These are phyloP conservation scores for Neophaeococcomyces mojaviensis DNA, from an alignment of 2,329 filamentous ascomycete species.

Conservation along the genomic window DNA sequence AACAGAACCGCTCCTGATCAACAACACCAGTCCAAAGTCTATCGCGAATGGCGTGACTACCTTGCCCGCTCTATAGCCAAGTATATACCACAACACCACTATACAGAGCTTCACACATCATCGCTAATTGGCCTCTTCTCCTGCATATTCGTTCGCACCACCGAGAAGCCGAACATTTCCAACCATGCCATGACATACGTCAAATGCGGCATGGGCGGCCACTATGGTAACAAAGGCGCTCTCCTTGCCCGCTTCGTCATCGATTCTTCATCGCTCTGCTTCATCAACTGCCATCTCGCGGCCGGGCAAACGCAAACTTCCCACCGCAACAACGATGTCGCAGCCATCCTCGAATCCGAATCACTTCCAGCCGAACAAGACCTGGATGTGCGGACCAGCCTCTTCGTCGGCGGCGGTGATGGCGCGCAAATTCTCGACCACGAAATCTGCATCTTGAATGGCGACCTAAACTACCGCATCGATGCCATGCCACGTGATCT, in stretches of 20 bases:
- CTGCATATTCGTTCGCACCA: constrained; percentile 85
- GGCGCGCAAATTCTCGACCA: constrained; percentile 93
- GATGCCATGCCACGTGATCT: constrained; percentile 93
- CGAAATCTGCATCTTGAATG: constrained; percentile 93
- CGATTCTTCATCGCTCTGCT: constrained; percentile 89
- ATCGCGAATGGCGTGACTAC: constrained; percentile 92
- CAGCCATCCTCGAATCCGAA: constrained; percentile 74
- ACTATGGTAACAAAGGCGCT: constrained; percentile 95
- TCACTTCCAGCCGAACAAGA: constrained; percentile 68
- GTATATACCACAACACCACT: constrained; percentile 67
- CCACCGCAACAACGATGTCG: constrained; percentile 85
- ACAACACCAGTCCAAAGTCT: constrained; percentile 94
- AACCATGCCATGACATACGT: constrained; percentile 75
- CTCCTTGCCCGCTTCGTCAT: constrained; percentile 85
- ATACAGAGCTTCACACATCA: constrained; percentile 79
- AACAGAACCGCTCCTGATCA: constrained; percentile 66
- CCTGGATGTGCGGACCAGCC: constrained; percentile 60
- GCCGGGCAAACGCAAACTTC: constrained; percentile 87
- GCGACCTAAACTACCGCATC: constrained; percentile 96
- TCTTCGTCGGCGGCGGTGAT: constrained; percentile 85
- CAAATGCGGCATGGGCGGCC: constrained; percentile 90
- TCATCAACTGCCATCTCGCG: constrained; percentile 94
- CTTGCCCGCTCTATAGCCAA: constrained; percentile 75
- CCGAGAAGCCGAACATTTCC: constrained; percentile 66
- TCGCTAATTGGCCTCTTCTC: constrained; percentile 92